These are phyloP conservation scores for Teunomyces stri DNA, from an alignment of 805 yeast species.

Conservation along the genomic window DNA sequence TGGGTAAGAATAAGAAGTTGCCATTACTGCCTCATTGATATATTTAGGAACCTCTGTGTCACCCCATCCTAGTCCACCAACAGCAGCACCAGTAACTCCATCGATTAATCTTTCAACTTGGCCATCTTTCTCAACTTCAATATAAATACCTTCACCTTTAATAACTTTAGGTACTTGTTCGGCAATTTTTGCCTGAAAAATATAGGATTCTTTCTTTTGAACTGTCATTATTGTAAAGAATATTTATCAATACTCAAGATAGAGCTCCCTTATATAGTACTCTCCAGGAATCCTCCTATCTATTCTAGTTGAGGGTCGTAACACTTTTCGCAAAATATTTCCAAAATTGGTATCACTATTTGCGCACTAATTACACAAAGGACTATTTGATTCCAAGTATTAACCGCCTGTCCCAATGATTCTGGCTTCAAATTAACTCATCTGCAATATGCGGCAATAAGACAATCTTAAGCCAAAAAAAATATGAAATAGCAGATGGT, in stretches of 20 bases:
- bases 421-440: neutral
- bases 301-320: neutral
- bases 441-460: neutral
- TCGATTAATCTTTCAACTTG: conserved; percentile 14
- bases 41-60: conserved; percentile 21
- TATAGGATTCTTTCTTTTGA: conserved; percentile 23
- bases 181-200: conserved; percentile 43
- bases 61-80: conserved; percentile 34
- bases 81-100: conserved; percentile 32
- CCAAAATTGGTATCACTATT: neutral
- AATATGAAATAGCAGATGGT: neutral
- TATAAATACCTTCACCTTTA: conserved; percentile 41
- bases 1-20: conserved; percentile 23
- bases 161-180: conserved; percentile 39
- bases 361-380: neutral
- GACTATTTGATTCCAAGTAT: too few species aligned
- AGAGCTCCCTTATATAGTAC: neutral
- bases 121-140: conserved; percentile 14
- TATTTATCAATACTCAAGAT: too few species aligned
- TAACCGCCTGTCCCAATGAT: too few species aligned
- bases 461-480: neutral
- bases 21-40: conserved; percentile 20
- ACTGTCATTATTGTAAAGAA: neutral
- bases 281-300: neutral
- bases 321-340: neutral